A percentile compares a stretch with the other conserved stretches of the same genome.
Evolutionary conservation across 495 filamentous ascomycete species (phyloP).

Genomic region (Durotheca rogersii): DNA sequence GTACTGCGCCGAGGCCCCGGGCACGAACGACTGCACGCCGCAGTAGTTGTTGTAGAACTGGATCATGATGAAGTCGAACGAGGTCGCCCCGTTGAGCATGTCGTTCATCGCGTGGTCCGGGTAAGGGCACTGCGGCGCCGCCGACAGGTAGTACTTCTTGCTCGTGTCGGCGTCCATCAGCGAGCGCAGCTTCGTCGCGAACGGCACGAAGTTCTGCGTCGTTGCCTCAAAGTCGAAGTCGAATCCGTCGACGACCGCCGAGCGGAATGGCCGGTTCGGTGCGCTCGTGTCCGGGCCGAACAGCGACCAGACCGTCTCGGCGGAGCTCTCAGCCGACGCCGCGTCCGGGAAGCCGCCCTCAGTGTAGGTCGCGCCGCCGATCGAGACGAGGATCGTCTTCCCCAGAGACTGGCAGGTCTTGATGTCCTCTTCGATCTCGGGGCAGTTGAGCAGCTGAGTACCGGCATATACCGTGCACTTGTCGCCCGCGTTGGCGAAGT

Average conservation of each 20-base stretch:
- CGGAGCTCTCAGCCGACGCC: conserved; percentile 55
- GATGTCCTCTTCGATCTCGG: conserved; percentile 66
- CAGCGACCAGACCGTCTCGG: conserved; percentile 63
- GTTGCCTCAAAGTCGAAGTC: conserved; percentile 66
- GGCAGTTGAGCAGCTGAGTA: conserved; percentile 59
- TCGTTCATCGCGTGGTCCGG: conserved; percentile 62
- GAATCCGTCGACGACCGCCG: conserved; percentile 67
- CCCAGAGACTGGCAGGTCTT: conserved; percentile 62
- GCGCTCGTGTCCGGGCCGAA: conserved; percentile 56
- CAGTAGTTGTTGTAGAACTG: conserved; percentile 73
- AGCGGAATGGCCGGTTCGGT: conserved; percentile 62
- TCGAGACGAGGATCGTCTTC: conserved; percentile 67
- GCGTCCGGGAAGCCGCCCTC: conserved; percentile 61
- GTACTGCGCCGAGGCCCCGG: conserved; percentile 47
- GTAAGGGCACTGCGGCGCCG: conserved; percentile 66
- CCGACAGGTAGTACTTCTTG: conserved; percentile 61
- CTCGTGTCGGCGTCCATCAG: conserved; percentile 51
- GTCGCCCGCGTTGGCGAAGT: conserved; percentile 61
- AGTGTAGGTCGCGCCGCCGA: conserved; percentile 64
- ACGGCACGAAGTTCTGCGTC: conserved; percentile 52
- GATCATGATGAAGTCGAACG: conserved; percentile 65
- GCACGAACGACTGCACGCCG: conserved; percentile 55
- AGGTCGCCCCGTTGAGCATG: conserved; percentile 53
- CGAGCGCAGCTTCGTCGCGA: conserved; percentile 56
- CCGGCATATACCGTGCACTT: conserved; percentile 59